These are phyloP conservation scores for Glebionis coronaria DNA, from an alignment of 129 eudicot genomes.

Conservation along the genomic window DNA sequence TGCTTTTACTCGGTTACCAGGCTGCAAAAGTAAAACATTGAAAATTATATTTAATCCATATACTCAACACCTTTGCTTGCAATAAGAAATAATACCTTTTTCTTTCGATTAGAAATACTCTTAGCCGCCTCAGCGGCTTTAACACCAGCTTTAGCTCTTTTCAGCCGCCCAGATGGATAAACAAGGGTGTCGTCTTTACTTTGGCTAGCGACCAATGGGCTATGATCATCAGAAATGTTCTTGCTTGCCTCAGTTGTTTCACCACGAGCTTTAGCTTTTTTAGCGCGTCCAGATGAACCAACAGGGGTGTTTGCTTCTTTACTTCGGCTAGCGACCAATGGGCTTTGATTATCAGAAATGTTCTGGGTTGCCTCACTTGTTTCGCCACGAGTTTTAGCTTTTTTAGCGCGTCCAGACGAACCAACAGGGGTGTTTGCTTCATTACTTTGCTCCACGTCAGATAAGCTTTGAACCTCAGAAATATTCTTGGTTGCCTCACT, in stretches of 20 bases:
- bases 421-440: slow-evolving; percentile 20
- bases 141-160: slow-evolving; percentile 24
- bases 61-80: not conserved
- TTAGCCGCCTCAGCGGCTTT: slow-evolving; percentile 14
- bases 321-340: slow-evolving; percentile 13
- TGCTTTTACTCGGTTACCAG: slow-evolving; percentile 28
- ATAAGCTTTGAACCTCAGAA: slow-evolving; percentile 12
- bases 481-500: no score
- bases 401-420: not conserved
- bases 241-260: slow-evolving; percentile 13
- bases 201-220: slow-evolving; percentile 11
- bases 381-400: slow-evolving; percentile 23
- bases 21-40: slow-evolving; percentile 35
- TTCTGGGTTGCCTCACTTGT: not conserved
- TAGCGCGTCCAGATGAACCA: slow-evolving; percentile 1
- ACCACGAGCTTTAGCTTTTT: slow-evolving; percentile 23
- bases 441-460: slow-evolving; percentile 23
- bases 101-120: slow-evolving; percentile 35
- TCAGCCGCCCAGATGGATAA: slow-evolving; percentile 2
- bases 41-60: not conserved
- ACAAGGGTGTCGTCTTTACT: slow-evolving; percentile 27
- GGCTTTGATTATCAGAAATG: not conserved
- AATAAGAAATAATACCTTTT: slow-evolving; percentile 37
- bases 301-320: slow-evolving; percentile 23
- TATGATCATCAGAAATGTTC: slow-evolving; percentile 4